phyloP scores from a whole-genome alignment of 352 stramenopile genomes.

The Phytopythium delawarense region DNA sequence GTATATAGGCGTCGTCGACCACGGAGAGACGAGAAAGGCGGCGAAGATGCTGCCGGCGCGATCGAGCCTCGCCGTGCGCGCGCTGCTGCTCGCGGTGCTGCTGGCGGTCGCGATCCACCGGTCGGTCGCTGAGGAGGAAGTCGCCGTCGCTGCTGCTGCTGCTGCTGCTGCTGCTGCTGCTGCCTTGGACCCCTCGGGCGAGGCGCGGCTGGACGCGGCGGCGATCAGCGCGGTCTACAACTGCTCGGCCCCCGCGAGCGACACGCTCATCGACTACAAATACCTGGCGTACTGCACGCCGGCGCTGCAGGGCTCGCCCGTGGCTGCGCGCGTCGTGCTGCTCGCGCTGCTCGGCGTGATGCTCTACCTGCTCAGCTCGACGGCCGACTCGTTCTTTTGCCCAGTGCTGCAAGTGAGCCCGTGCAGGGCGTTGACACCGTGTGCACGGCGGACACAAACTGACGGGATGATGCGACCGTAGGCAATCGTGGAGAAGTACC shows the following conservation, averaged over 20 bases:
- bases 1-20: background rate
- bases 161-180: conserved; percentile 7
- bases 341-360: conserved; percentile 51
- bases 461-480: conserved; percentile 4
- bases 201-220: background rate
- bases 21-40: background rate
- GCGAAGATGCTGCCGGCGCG: background rate
- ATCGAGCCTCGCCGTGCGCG: background rate
- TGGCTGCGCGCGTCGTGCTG: conserved; percentile 31
- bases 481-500: conserved; percentile 74
- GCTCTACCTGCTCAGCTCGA: conserved; percentile 78
- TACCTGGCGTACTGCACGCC: conserved; percentile 52
- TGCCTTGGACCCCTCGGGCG: conserved; percentile 1
- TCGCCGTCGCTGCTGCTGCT: conserved; percentile 2
- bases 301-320: conserved; percentile 34
- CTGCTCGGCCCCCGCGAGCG: conserved; percentile 19
- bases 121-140: background rate
- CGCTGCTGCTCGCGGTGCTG: conserved; percentile 7
- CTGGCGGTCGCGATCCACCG: background rate
- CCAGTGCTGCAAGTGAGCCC: conserved; percentile 49
- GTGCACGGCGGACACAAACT: too few relatives aligned
- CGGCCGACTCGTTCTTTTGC: conserved; percentile 80
- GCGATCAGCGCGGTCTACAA: conserved; percentile 16
- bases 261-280: conserved; percentile 70
- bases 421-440: too few relatives aligned